phyloP scores from a whole-genome alignment of 352 stramenopile species.

The Globisporangium ultimum region DNA sequence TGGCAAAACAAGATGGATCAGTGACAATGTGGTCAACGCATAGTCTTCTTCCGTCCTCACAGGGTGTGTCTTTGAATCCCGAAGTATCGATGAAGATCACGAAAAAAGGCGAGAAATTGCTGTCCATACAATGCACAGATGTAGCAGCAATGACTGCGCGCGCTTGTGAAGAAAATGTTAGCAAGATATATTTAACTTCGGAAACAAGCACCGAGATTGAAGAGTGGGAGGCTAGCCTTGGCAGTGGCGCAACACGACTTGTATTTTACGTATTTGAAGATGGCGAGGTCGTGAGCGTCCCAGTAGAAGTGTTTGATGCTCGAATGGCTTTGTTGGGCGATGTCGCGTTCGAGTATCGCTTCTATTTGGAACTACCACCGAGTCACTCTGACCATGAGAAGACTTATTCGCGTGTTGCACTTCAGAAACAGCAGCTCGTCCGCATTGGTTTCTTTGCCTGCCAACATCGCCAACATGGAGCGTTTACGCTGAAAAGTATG shows the following conservation, averaged over 20 bases:
- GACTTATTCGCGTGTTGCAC: background rate
- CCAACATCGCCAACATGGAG: constrained; percentile 5
- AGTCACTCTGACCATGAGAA: background rate
- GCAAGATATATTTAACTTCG: background rate
- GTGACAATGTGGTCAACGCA: background rate
- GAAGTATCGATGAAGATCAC: constrained; percentile 1
- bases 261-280: constrained; percentile 30
- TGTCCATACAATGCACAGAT: background rate
- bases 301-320: constrained; percentile 9
- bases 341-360: constrained; percentile 1
- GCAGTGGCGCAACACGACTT: constrained; percentile 9
- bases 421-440: constrained; percentile 10
- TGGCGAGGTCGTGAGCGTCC: constrained; percentile 13
- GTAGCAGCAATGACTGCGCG: too few species aligned
- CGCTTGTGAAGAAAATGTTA: background rate
- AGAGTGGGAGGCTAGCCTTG: constrained; percentile 4
- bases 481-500: constrained; percentile 24
- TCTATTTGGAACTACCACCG: background rate
- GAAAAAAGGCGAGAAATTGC: constrained; percentile 1
- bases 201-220: background rate
- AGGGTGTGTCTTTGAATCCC: background rate
- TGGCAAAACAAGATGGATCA: background rate
- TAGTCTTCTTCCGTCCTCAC: background rate
- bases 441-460: constrained; percentile 8
- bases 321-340: constrained; percentile 3